Conservation (phyloP, 345 rosid genomes). For the Sonneratia alba region DNA sequence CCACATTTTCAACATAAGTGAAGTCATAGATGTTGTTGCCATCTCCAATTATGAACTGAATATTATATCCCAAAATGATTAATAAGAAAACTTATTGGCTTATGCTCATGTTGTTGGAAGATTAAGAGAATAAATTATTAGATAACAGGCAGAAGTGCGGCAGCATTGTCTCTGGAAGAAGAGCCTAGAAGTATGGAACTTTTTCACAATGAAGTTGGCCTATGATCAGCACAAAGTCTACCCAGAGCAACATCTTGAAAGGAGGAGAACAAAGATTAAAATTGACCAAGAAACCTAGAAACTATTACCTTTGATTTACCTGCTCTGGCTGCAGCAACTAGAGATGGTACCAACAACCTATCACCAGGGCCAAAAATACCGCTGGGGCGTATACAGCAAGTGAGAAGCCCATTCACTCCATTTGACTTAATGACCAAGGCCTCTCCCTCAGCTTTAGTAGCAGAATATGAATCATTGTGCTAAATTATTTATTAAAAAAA, state of each 20-base stretch:
- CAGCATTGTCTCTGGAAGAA: background rate
- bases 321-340: conserved; percentile 71
- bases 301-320: conserved; percentile 79
- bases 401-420: conserved; percentile 64
- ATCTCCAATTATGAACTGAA: conserved; percentile 85
- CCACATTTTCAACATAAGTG: conserved; percentile 91
- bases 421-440: conserved; percentile 57
- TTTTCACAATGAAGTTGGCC: background rate
- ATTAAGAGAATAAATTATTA: background rate
- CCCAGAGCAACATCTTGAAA: background rate
- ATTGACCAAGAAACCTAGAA: conserved; percentile 4
- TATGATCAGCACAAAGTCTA: background rate
- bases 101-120: background rate
- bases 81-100: background rate
- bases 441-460: conserved; percentile 90
- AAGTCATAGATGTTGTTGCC: conserved; percentile 76
- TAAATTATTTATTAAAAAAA: conserved; percentile 18
- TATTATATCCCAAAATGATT: background rate
- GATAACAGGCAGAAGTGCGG: background rate
- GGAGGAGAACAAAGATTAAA: background rate
- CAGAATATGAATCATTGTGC: conserved; percentile 84
- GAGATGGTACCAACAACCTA: conserved; percentile 70
- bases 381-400: conserved; percentile 92
- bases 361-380: conserved; percentile 95
- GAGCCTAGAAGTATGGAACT: background rate